Evolutionary conservation across 768 basidiomycete species (phyloP).

Genomic region (Termitomyces bulborhizus): DNA sequence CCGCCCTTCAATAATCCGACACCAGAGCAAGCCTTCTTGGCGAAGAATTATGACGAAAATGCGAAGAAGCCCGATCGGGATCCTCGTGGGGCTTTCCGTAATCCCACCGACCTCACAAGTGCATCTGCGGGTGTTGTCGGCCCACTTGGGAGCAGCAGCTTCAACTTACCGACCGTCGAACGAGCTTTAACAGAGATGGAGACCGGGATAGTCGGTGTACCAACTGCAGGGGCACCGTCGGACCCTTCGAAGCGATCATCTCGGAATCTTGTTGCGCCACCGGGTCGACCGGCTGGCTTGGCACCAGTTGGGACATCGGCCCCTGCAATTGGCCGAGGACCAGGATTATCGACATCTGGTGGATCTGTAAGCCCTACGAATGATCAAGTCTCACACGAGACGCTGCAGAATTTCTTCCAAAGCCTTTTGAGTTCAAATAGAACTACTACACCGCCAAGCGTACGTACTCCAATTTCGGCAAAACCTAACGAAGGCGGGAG

Average conservation of each 20-base stretch:
- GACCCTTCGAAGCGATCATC: constrained; percentile 16
- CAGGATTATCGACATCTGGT: constrained; percentile 30
- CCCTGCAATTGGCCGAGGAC: constrained; percentile 26
- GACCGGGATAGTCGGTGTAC: constrained; percentile 35
- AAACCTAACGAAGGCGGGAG: constrained; percentile 28
- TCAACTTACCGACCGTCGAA: constrained; percentile 84
- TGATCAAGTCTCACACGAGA: constrained; percentile 74
- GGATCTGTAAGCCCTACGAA: constrained; percentile 37
- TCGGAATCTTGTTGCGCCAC: constrained; percentile 26
- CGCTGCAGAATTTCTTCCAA: constrained; percentile 85
- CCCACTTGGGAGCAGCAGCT: constrained; percentile 82
- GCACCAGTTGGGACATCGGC: constrained; percentile 30
- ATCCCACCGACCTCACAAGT: constrained; percentile 55
- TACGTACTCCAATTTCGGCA: constrained; percentile 11
- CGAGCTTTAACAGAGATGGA: constrained; percentile 89
- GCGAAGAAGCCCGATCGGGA: constrained; percentile 87
- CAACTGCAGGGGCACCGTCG: constrained; percentile 18
- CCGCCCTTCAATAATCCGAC: constrained; percentile 77
- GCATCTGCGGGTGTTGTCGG: constrained; percentile 80
- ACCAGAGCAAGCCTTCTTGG: constrained; percentile 87
- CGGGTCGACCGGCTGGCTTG: constrained; percentile 32
- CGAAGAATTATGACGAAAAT: constrained; percentile 88
- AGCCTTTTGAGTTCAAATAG: constrained; percentile 62
- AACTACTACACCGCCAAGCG: neutral
- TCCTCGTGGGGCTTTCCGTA: constrained; percentile 82